These are phyloP conservation scores for Cyphellophora attinorum DNA, from an alignment of 2,329 filamentous ascomycete genomes.

Conservation along the genomic window DNA sequence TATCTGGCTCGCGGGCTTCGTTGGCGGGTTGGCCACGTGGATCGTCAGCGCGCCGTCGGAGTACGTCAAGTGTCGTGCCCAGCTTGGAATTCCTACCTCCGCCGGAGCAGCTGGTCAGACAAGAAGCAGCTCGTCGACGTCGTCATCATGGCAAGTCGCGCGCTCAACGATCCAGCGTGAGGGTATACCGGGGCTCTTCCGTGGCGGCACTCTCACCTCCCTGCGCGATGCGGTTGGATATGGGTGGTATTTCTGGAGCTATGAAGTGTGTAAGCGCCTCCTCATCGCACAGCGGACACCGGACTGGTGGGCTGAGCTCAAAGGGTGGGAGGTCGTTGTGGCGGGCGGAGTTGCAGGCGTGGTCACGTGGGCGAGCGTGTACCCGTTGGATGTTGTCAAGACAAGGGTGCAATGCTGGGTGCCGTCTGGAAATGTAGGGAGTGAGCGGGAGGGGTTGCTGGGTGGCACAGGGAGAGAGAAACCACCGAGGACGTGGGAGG, in stretches of 20 bases:
- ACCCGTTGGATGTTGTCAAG: slow-evolving; percentile 86
- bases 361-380: slow-evolving; percentile 80
- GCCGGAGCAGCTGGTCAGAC: too few species aligned
- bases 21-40: slow-evolving; percentile 77
- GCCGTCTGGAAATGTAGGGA: not conserved
- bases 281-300: slow-evolving; percentile 32
- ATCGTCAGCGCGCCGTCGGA: slow-evolving; percentile 81
- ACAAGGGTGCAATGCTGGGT: slow-evolving; percentile 78
- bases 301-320: slow-evolving; percentile 25
- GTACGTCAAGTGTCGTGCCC: slow-evolving; percentile 79
- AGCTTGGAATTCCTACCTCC: slow-evolving; percentile 54
- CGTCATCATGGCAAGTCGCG: slow-evolving; percentile 56
- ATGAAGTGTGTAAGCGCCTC: slow-evolving; percentile 62
- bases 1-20: slow-evolving; percentile 69
- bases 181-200: slow-evolving; percentile 63
- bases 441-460: not conserved
- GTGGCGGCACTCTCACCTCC: slow-evolving; percentile 72
- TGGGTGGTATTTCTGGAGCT: slow-evolving; percentile 95
- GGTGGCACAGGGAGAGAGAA: slow-evolving; percentile 7
- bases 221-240: slow-evolving; percentile 84
- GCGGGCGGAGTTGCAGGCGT: slow-evolving; percentile 84
- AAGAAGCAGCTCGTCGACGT: slow-evolving; percentile 20
- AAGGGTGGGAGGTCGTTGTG: slow-evolving; percentile 56
- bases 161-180: slow-evolving; percentile 51
- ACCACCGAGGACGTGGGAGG: slow-evolving; percentile 44